Evolutionary conservation across 768 basidiomycete species (phyloP).

Genomic region (Naganishia friedmannii): DNA sequence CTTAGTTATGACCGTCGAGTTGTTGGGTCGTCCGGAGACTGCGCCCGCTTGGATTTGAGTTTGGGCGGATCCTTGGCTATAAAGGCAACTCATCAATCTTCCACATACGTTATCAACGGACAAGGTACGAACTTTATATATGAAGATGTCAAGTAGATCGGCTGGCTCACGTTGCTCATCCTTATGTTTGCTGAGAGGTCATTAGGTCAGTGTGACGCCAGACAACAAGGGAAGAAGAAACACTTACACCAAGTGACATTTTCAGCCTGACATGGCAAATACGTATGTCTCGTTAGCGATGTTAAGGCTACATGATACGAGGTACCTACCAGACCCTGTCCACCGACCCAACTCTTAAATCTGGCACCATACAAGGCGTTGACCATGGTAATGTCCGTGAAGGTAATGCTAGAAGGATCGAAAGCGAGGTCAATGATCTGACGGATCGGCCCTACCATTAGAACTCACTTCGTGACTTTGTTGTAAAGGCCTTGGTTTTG

Average conservation of each 20-base stretch:
- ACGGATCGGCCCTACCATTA: not conserved
- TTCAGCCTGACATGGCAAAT: constrained; percentile 33
- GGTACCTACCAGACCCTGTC: constrained; percentile 54
- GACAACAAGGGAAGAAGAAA: not conserved
- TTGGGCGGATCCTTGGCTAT: constrained; percentile 30
- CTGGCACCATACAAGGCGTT: constrained; percentile 58
- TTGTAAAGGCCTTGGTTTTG: constrained; percentile 52
- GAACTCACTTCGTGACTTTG: constrained; percentile 53
- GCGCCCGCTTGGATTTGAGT: constrained; percentile 31
- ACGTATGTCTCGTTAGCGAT: not conserved
- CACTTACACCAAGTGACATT: constrained; percentile 56
- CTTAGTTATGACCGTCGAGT: constrained; percentile 38
- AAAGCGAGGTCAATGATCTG: not conserved
- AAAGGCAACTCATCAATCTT: too few species aligned
- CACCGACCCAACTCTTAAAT: constrained; percentile 59
- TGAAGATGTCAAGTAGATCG: constrained; percentile 58
- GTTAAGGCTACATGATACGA: not conserved
- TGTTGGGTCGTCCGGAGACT: constrained; percentile 37
- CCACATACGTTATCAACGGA: too few species aligned
- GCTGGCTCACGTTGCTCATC: constrained; percentile 55
- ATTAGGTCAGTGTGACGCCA: not conserved
- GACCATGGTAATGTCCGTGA: constrained; percentile 59
- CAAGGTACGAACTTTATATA: too few species aligned
- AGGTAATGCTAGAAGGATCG: constrained; percentile 46
- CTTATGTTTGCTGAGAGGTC: constrained; percentile 50